Conservation (phyloP, 2,329 filamentous ascomycete genomes). For the Mycocentrospora acerina region DNA sequence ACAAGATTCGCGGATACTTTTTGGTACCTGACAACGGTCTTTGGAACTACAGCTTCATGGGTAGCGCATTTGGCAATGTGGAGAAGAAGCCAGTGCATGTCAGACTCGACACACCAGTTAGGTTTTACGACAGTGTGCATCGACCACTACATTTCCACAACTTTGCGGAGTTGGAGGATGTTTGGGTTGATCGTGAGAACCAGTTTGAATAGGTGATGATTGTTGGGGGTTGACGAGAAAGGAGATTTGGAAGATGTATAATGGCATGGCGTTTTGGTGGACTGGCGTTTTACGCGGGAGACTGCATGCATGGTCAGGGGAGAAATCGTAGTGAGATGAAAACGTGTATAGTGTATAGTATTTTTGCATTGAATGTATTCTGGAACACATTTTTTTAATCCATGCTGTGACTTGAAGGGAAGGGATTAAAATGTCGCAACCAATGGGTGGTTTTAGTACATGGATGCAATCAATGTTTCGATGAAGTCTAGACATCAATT, state of each 20-base stretch:
- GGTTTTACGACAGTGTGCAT: slow-evolving; percentile 92
- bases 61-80: slow-evolving; percentile 78
- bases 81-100: slow-evolving; percentile 92
- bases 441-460: too few relatives aligned
- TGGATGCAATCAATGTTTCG: too few relatives aligned
- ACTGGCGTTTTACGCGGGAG: slow-evolving; percentile 11
- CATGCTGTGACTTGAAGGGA: background rate
- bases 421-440: too few relatives aligned
- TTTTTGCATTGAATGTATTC: slow-evolving; percentile 7
- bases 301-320: slow-evolving; percentile 4
- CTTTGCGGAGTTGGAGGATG: slow-evolving; percentile 95
- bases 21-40: slow-evolving; percentile 83
- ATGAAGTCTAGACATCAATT: background rate
- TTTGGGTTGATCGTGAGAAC: slow-evolving; percentile 90
- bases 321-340: slow-evolving; percentile 7
- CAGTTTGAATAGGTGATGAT: slow-evolving; percentile 70
- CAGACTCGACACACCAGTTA: slow-evolving; percentile 83
- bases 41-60: slow-evolving; percentile 99
- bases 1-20: slow-evolving; percentile 95
- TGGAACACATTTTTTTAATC: background rate
- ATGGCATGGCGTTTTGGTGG: slow-evolving; percentile 9
- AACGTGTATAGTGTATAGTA: slow-evolving; percentile 26
- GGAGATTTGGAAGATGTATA: slow-evolving; percentile 3
- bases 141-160: slow-evolving; percentile 94
- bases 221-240: background rate